phyloP scores from a whole-genome alignment of 129 eudicot genomes.

The Lactuca sativa region DNA sequence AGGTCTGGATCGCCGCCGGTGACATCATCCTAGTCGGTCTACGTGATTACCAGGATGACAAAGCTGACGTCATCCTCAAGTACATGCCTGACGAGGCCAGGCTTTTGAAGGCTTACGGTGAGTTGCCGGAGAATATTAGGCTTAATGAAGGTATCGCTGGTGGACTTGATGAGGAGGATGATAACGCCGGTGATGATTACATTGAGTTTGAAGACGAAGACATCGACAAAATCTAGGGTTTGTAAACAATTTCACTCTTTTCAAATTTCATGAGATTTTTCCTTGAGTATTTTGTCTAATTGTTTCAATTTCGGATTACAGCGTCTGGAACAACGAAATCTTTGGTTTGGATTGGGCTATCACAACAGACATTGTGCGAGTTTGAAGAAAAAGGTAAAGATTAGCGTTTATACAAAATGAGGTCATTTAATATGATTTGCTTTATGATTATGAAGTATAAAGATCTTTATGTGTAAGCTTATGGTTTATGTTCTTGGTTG shows the following conservation, averaged over 20 bases:
- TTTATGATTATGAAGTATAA: slow-evolving; percentile 23
- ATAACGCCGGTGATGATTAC: slow-evolving; percentile 38
- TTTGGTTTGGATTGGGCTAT: slow-evolving; percentile 13
- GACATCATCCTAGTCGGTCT: slow-evolving; percentile 38
- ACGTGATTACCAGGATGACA: slow-evolving; percentile 43
- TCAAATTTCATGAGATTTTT: background rate
- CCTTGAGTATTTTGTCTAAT: background rate
- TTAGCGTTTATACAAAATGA: slow-evolving; percentile 32
- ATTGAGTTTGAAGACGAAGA: slow-evolving; percentile 44
- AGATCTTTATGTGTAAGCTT: slow-evolving; percentile 26
- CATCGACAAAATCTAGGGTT: slow-evolving; percentile 38
- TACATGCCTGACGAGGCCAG: slow-evolving; percentile 48
- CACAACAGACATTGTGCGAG: slow-evolving; percentile 3
- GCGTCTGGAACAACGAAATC: slow-evolving; percentile 9
- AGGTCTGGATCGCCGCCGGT: slow-evolving; percentile 46
- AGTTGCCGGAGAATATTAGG: slow-evolving; percentile 43
- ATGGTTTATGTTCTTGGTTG: slow-evolving; percentile 20
- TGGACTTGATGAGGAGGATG: slow-evolving; percentile 42
- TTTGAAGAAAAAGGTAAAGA: slow-evolving; percentile 23
- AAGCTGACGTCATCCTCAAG: slow-evolving; percentile 41
- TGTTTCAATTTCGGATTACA: slow-evolving; percentile 14
- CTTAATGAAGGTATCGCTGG: slow-evolving; percentile 36
- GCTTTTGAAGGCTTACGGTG: slow-evolving; percentile 41
- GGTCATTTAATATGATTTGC: slow-evolving; percentile 27
- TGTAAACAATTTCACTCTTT: background rate